Conservation (phyloP, 108 stramenopile species). For the Cylindrotheca closterium region DNA sequence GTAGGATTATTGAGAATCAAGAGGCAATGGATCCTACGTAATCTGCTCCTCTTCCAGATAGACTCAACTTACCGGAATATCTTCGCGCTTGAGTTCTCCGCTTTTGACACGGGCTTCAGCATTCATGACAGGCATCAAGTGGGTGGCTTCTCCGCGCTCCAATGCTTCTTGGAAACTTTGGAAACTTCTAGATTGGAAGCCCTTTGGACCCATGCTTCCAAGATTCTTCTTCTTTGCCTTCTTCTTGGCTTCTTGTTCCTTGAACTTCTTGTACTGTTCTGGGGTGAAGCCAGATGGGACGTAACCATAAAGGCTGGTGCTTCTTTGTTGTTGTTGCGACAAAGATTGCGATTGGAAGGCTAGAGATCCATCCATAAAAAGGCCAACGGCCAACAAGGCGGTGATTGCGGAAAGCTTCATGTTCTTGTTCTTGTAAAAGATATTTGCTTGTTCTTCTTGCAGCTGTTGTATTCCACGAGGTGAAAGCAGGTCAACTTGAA, state of each 20-base stretch:
- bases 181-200: conserved; percentile 74
- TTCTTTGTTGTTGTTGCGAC: background rate
- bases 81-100: conserved; percentile 71
- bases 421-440: background rate
- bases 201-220: conserved; percentile 65
- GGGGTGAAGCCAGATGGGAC: conserved; percentile 80
- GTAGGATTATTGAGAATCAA: background rate
- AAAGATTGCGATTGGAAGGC: conserved; percentile 17
- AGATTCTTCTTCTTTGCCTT: conserved; percentile 45
- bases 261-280: conserved; percentile 70
- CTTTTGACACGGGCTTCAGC: conserved; percentile 54
- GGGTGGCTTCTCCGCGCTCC: conserved; percentile 71
- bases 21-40: background rate
- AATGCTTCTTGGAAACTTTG: conserved; percentile 82
- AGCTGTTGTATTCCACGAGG: too few relatives aligned
- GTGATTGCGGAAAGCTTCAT: conserved; percentile 1
- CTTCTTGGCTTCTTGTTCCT: conserved; percentile 58
- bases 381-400: conserved; percentile 1
- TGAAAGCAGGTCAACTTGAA: too few relatives aligned
- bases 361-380: conserved; percentile 1
- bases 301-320: conserved; percentile 47
- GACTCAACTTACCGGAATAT: conserved; percentile 35
- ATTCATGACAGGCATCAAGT: conserved; percentile 70
- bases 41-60: too few relatives aligned
- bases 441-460: too few relatives aligned